Base-by-base conservation (phyloP, 768 basidiomycete genomes). In the Lactifluus volemus region DNA sequence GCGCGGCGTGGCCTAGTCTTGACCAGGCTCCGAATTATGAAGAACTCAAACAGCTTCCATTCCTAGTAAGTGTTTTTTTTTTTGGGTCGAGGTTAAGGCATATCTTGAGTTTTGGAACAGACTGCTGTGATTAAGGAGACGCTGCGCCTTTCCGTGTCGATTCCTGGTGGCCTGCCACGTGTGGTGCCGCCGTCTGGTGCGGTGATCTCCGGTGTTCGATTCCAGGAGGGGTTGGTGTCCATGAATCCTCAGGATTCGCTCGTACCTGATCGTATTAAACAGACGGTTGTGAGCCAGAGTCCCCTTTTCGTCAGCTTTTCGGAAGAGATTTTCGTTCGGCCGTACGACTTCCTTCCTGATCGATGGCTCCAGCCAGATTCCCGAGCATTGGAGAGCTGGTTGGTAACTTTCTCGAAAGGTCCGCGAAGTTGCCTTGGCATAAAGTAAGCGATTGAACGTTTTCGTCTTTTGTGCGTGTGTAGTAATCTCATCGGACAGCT, bases 361-460 rank as follows among this genome's bases (percentile, higher is more conserved):
- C 45, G 67, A 15, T 67, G 67, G 67, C 54, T 61, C 9, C 50
- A 48, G 19, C 30, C 53, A 6, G 62, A 47, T 15, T 55, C 63
- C 0, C 51, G 52, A 12, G 42, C 42, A 1, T 44, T 67, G n/a
- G 67, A 67, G 1, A 55, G 41, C 17, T 65, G 59, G 34, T 41
- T 67, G 3, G 58, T 67, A 17, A 39, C 21, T 2, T 68, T 68
- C 42, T 67, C 67, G 3, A 67, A 63, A 49, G 67, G 67, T 1
- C 67, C 67, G 5, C 56, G 67, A 4, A 61, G 61, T 32, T 67
- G 67, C 34, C 53, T 67, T 10, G 67, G 66, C 8, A 67, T 65
- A 14, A 67, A 67, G 67, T 67, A 5, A 63, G 53, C 6, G 55
- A 8, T 25, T 25, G 2, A 10, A 11, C n/a, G 8, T 21, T 29